Base-by-base conservation (phyloP, 805 yeast genomes). In the Yamadazyma phyllophila region DNA sequence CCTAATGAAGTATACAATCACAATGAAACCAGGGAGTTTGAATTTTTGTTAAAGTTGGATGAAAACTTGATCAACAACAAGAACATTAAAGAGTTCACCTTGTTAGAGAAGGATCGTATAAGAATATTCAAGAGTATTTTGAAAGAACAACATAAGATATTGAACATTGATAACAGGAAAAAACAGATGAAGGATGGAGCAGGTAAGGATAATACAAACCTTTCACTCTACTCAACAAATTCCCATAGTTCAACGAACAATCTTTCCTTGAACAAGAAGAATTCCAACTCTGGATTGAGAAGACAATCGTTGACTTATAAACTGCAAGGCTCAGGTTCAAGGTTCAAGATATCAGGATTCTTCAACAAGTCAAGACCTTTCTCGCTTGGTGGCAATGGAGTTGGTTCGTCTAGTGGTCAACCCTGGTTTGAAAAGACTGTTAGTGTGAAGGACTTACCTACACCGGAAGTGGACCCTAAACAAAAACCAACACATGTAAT, bases 291-390 rank as follows among this genome's bases (percentile, higher is more conserved):
- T 20, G 57, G 58, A 13, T 48, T 67, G 30, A 64, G 65, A 38
- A 51, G 77, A 35, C 76, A 70, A 53, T 69, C 74, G 0, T 52
- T 72, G 29, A 51, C 69, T 0, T 71, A 71, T 52, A 71, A 71
- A 45, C 55, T 71, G 2, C 45, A 15, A 24, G 65, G 60, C 46
- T 60, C 75, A 2, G 52, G 66, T 2, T 68, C 74, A 49, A 67
- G 69, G 56, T 74, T 74, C 55, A 78, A 78, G 48, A 65, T 82
- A 3, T 81, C 84, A 47, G 87, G 86, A 0, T 62, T 82, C 29
- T 78, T 81, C 56, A 63, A 54, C 30, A 82, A 77, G 49, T 62
- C 80, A 1, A 73, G 87, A 44, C 83, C 88, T 24, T 85, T 85
- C 52, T 48, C 51, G 5, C 75, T 48, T n/a, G 51, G 54, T 29